Evolutionary conservation across 23 red algal species (phyloP), one percentile per base, ranked within the genome.

Genomic region (Gracilaria domingensis): DNA sequence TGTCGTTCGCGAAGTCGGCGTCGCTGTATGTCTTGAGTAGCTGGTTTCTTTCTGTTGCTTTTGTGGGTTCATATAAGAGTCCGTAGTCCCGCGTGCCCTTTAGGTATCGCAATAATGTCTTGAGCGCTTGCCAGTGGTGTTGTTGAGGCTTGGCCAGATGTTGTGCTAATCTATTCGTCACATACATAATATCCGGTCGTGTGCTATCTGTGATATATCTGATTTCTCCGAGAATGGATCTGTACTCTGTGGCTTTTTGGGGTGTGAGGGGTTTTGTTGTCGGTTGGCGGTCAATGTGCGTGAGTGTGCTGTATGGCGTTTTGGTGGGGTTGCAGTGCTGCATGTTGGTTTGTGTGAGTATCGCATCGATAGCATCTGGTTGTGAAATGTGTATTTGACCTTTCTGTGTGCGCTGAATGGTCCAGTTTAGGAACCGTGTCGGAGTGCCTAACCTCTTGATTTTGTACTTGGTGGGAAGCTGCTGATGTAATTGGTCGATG

Each of bases 91-190:
- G 12, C 53, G 60, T 70, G n/a, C 39, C 39, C 42, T 44, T 86
- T 14, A 86, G 18, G 39, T 86, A 86, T 13, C 82, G 82, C 4
- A 86, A 4, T 4, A n/a, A 23, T 14, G n/a, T n/a, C 44, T 86
- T 86, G 23, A 61, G 8, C 25, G 64, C 61, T n/a, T n/a, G n/a
- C n/a, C n/a, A n/a, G n/a, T n/a, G n/a, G n/a, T n/a, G n/a, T n/a
- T n/a, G n/a, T n/a, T n/a, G n/a, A n/a, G n/a, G n/a, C n/a, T n/a
- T n/a, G n/a, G n/a, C n/a, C n/a, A n/a, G n/a, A n/a, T n/a, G n/a
- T n/a, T n/a, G n/a, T n/a, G n/a, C n/a, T n/a, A n/a, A n/a, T n/a
- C n/a, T n/a, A n/a, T n/a, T n/a, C n/a, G n/a, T n/a, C n/a, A n/a
- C n/a, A n/a, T n/a, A n/a, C n/a, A n/a, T n/a, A n/a, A n/a, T n/a